phyloP scores from a whole-genome alignment of 164 flowering plant genomes.

The Saururus chinensis region DNA sequence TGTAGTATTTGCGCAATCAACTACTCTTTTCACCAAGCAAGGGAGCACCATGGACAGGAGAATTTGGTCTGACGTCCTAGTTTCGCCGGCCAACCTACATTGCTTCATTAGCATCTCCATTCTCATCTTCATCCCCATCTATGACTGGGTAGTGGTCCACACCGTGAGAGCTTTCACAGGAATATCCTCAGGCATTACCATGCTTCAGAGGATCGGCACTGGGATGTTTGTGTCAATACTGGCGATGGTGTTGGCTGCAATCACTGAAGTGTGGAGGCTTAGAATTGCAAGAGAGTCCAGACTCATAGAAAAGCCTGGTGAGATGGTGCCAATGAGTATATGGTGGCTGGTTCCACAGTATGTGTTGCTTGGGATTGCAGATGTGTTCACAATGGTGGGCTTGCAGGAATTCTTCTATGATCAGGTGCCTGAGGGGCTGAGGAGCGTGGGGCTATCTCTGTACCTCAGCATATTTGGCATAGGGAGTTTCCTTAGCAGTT shows the following conservation, averaged over 20 bases:
- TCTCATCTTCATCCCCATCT: background rate
- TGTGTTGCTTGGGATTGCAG: slow-evolving; percentile 10
- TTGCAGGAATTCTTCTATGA: slow-evolving; percentile 21
- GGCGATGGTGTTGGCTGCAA: slow-evolving; percentile 6
- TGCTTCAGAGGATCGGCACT: slow-evolving; percentile 10
- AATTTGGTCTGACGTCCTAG: background rate
- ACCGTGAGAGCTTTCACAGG: background rate
- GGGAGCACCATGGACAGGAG: slow-evolving; percentile 8
- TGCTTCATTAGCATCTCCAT: background rate
- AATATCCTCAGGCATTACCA: background rate
- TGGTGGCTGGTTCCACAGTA: slow-evolving; percentile 17
- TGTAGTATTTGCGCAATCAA: slow-evolving; percentile 4
- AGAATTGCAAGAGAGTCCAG: background rate
- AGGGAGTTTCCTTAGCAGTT: slow-evolving; percentile 17
- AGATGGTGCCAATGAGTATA: background rate
- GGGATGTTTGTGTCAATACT: slow-evolving; percentile 6
- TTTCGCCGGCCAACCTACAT: too few relatives aligned
- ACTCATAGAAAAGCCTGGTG: background rate
- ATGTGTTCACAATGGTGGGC: slow-evolving; percentile 16
- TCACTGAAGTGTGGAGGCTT: slow-evolving; percentile 3
- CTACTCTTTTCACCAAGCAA: slow-evolving; percentile 10
- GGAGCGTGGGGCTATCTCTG: slow-evolving; percentile 14
- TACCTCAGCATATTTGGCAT: slow-evolving; percentile 17
- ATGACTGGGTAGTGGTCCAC: background rate
- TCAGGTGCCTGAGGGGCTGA: slow-evolving; percentile 15